These are phyloP conservation scores for Trypanosoma caninum DNA, from an alignment of 208 protist species.

Conservation along the genomic window DNA sequence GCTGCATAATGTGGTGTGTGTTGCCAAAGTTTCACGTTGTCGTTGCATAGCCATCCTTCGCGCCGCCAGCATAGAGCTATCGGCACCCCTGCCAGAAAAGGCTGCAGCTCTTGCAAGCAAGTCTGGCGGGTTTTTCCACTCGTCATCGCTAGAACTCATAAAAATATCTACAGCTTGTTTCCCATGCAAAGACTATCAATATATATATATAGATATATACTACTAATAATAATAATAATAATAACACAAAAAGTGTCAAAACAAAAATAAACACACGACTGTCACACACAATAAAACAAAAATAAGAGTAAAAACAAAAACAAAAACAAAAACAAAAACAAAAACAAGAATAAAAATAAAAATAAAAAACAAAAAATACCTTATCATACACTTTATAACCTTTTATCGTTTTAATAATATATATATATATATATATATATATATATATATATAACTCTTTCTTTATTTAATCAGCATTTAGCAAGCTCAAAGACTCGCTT, in stretches of 20 bases:
- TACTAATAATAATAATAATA: too few species aligned
- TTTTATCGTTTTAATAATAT: neutral
- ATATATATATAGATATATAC: too few species aligned
- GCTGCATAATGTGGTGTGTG: neutral
- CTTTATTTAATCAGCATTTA: neutral
- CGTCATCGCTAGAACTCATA: conserved; percentile 54
- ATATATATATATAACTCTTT: conserved; percentile 2
- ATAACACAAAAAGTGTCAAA: too few species aligned
- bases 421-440: neutral
- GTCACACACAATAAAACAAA: neutral
- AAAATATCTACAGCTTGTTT: neutral
- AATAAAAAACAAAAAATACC: neutral
- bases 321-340: neutral
- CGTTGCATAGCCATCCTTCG: conserved; percentile 48
- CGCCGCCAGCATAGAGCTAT: conserved; percentile 58
- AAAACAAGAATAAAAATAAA: neutral
- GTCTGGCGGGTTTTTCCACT: conserved; percentile 29
- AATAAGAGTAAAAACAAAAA: neutral
- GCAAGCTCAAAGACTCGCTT: conserved; percentile 56
- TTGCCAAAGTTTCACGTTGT: conserved; percentile 44
- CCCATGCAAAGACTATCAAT: too few species aligned
- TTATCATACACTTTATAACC: neutral
- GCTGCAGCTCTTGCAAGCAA: neutral
- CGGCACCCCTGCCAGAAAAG: conserved; percentile 2
- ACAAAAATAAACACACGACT: too few species aligned